Percentiles rank a stretch among this genome's conserved stretches.
phyloP scores from a whole-genome alignment of 441 rosid species.

The Jatropha multifida region DNA sequence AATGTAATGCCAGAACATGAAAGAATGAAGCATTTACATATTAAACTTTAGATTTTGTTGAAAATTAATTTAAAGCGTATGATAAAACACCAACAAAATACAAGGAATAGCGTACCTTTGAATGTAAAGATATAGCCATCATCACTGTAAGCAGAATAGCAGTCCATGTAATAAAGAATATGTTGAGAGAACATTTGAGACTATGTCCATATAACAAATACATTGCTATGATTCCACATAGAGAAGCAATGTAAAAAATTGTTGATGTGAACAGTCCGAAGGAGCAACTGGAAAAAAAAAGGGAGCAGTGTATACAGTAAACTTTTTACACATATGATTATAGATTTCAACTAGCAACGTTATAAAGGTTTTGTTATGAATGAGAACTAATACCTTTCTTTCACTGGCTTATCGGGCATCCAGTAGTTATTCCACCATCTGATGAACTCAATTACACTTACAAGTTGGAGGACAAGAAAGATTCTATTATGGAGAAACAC shows the following conservation, averaged over 20 bases:
- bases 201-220: slow-evolving; percentile 54
- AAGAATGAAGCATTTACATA: background rate
- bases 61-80: background rate
- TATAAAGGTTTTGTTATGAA: background rate
- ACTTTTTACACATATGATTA: background rate
- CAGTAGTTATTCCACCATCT: slow-evolving; percentile 89
- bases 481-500: slow-evolving; percentile 46
- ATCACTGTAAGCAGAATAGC: slow-evolving; percentile 59
- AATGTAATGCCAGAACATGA: background rate
- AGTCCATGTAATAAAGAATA: slow-evolving; percentile 84
- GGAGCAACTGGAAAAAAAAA: slow-evolving; percentile 49
- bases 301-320: background rate
- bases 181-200: slow-evolving; percentile 57
- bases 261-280: slow-evolving; percentile 63
- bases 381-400: slow-evolving; percentile 44
- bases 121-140: slow-evolving; percentile 69
- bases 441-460: slow-evolving; percentile 79
- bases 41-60: background rate
- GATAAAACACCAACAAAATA: background rate
- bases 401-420: slow-evolving; percentile 61
- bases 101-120: slow-evolving; percentile 47
- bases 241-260: slow-evolving; percentile 52
- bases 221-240: slow-evolving; percentile 57
- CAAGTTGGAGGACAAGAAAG: slow-evolving; percentile 81
- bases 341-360: background rate